Evolutionary conservation across 2,329 filamentous ascomycete species (phyloP), one percentile per base, ranked within the genome.

Genomic region (Blumeria graminis): DNA sequence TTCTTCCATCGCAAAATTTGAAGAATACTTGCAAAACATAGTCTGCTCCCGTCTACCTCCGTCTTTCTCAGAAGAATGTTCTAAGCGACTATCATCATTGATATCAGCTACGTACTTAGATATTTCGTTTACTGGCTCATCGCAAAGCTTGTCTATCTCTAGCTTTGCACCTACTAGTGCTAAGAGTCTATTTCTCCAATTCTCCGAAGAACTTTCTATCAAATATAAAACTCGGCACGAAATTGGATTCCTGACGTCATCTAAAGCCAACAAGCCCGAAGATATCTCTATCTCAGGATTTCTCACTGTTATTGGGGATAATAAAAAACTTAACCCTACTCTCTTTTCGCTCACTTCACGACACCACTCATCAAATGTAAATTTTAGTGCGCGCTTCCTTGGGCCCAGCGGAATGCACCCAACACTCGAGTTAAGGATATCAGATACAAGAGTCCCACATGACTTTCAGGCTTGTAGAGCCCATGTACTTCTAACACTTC

Each of bases 281-380:
- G 86, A 94, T 61, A 69, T 94, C 11, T 83, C 82, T 39, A 74
- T 94, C 41, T 81, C 82, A 5, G 90, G 90, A 2, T 76, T 88
- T 56, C 71, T 95, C 55, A 82, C 81, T 0, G 84, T 93, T 2
- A 70, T 95, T 0, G 86, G 86, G 22, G 77, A 89, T 63, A 78
- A 88, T 35, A 16, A 35, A 35, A n/a, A 22, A 7, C 56, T 38
- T 16, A 84, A 83, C 41, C 76, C 84, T 1, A 84, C 86, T 0
- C 72, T 90, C 50, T 95, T 96, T 71, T 80, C 84, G 46, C 92
- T 94, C 61, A 81, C 86, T 1, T 80, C 86, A 2, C 80, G 88
- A 0, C 89, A 95, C 68, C 78, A 84, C 62, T 71, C 76, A 11
- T 63, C 68, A 1, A 67, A 72, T 0, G 67, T 71, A 11, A 74